Evolutionary conservation across 2,329 filamentous ascomycete genomes (phyloP), one percentile per base, ranked within the genome.

Genomic region (Xylariaceae sp.): DNA sequence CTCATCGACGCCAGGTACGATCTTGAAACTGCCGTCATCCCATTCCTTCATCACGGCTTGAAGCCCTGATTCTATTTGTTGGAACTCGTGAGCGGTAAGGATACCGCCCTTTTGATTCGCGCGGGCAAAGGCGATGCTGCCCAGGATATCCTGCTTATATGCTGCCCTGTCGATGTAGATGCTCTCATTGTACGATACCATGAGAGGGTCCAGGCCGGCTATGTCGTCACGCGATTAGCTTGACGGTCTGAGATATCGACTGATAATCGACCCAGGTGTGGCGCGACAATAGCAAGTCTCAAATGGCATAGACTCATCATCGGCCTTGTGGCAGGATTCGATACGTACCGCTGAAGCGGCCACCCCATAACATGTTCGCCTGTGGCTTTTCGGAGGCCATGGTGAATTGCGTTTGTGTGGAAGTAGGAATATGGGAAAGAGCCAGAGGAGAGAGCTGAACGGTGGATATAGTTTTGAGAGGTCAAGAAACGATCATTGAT

Each of bases 191-290:
- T 92, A 95, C 62, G 87, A 79, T 58, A 85, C 80, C 89, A 95
- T 95, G 50, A 95, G 80, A 53, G 89, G 88, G 73, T 95, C 89
- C 63, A 92, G 83, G 64, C 83, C 86, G 76, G 89, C 88, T 87
- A 65, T 56, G 48, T 32, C n/a, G 43, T 37, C 27, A 35, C 42
- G 35, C 9, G 11, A 11, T 46, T 35, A 43, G 41, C 41, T 35
- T 27, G 4, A 11, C 41, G 19, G 29, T 43, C 41, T 19, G 1
- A 19, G 19, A 19, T 19, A 19, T 19, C 19, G 19, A 19, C 19
- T 19, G 19, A 0, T 19, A 19, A 19, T 19, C 19, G 19, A 37
- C 35, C 8, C 1, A 9, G 35, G 8, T 34, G 32, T 37, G 3
- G 3, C 35, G 5, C 8, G 35, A 37, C 8, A 37, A 6, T 9